A percentile compares a stretch with the other conserved stretches of the same genome.
Evolutionary conservation across 129 eudicot genomes (phyloP).

Genomic region (Flaveria bidentis): DNA sequence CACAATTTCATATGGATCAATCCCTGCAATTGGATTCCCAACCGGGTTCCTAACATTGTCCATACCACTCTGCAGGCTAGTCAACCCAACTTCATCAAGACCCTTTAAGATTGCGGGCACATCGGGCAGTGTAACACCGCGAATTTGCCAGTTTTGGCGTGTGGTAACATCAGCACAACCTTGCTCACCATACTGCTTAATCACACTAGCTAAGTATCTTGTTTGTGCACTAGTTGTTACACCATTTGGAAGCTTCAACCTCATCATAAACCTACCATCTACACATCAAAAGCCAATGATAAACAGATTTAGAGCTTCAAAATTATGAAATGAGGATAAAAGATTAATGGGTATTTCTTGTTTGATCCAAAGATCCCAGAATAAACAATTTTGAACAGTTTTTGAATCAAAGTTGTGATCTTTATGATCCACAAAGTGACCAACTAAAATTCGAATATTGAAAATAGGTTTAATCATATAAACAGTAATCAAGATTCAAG

Average conservation of each 20-base stretch:
- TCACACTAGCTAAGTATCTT: constrained; percentile 86
- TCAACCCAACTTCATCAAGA: constrained; percentile 79
- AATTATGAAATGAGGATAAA: background rate
- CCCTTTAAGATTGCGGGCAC: constrained; percentile 86
- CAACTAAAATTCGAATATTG: background rate
- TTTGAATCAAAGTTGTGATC: constrained; percentile 14
- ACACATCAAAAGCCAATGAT: constrained; percentile 26
- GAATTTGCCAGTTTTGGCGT: constrained; percentile 97
- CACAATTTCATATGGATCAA: constrained; percentile 85
- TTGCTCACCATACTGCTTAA: constrained; percentile 74
- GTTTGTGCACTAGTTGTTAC: constrained; percentile 92
- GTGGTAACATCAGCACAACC: constrained; percentile 97
- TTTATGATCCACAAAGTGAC: constrained; percentile 9
- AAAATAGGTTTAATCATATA: background rate
- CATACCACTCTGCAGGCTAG: constrained; percentile 97
- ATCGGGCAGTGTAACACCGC: constrained; percentile 88
- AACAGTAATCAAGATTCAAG: too few relatives aligned
- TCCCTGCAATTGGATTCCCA: constrained; percentile 94
- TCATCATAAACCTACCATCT: constrained; percentile 99
- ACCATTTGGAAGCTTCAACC: constrained; percentile 95
- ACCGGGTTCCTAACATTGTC: constrained; percentile 97
- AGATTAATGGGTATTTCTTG: constrained; percentile 10
- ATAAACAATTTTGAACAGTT: constrained; percentile 3
- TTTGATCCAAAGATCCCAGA: constrained; percentile 9
- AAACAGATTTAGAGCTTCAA: constrained; percentile 29